Conservation (phyloP, 2,329 filamentous ascomycete species). For the Didymella segeticola region DNA sequence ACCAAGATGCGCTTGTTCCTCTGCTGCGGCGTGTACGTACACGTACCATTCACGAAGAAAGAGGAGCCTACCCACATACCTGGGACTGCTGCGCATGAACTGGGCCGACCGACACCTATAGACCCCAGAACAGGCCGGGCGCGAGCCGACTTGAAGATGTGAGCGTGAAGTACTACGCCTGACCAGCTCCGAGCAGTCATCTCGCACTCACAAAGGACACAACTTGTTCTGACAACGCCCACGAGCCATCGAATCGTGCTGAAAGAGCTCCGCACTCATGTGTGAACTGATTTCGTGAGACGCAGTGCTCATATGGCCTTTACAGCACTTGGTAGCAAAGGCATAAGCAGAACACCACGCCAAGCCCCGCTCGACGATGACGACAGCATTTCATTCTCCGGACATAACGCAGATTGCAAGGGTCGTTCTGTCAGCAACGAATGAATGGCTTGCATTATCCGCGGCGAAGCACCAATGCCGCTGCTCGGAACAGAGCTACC, state of each 20-base stretch:
- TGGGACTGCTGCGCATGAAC: conserved; percentile 14
- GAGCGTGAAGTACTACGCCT: neutral
- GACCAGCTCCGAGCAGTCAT: too few species aligned
- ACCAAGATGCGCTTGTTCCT: conserved; percentile 15
- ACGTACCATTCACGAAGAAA: conserved; percentile 12
- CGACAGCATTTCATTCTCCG: conserved; percentile 3
- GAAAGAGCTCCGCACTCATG: too few species aligned
- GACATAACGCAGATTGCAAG: conserved; percentile 14
- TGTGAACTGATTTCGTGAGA: too few species aligned
- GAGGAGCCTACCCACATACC: conserved; percentile 11
- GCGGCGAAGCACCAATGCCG: conserved; percentile 14
- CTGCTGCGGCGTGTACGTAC: conserved; percentile 14
- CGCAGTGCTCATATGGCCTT: too few species aligned
- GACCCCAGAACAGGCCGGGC: conserved; percentile 12
- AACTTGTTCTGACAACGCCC: too few species aligned
- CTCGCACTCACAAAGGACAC: too few species aligned
- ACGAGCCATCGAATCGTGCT: too few species aligned
- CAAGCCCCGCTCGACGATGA: conserved; percentile 4
- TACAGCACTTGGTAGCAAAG: too few species aligned
- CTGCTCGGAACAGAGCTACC: conserved; percentile 13
- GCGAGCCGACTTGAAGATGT: conserved; percentile 8
- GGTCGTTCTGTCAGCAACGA: conserved; percentile 13
- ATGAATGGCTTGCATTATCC: conserved; percentile 13
- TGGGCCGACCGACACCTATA: conserved; percentile 6
- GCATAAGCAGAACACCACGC: conserved; percentile 2